phyloP scores from a whole-genome alignment of 2,329 filamentous ascomycete genomes.

The Botryosphaeria dothidea region DNA sequence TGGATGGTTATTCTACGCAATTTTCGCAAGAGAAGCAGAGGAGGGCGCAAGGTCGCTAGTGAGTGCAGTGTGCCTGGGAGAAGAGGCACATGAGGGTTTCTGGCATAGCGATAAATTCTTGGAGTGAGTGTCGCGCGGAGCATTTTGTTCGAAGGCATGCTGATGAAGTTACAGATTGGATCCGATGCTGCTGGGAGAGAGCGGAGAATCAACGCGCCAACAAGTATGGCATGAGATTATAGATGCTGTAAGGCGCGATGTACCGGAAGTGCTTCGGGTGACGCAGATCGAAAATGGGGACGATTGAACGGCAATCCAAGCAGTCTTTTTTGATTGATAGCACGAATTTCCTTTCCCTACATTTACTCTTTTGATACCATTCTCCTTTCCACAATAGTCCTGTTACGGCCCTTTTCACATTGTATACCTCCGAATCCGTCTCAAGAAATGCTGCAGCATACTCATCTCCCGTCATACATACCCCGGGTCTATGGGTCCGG shows the following conservation, averaged over 20 bases:
- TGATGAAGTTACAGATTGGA: neutral
- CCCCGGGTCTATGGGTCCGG: no score
- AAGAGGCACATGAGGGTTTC: conserved; percentile 36
- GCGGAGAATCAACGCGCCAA: conserved; percentile 32
- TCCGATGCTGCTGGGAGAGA: conserved; percentile 32
- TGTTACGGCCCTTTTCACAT: no score
- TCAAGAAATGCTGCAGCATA: no score
- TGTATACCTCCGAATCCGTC: no score
- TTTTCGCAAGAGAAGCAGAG: conserved; percentile 41
- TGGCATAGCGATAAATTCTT: conserved; percentile 37
- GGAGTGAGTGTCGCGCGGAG: conserved; percentile 22
- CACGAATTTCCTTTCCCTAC: no score
- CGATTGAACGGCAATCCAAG: neutral
- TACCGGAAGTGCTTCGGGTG: conserved; percentile 23
- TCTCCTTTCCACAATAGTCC: no score
- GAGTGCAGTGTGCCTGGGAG: conserved; percentile 36
- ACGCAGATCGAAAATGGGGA: neutral
- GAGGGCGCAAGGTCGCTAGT: conserved; percentile 44
- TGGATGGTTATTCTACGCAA: conserved; percentile 22
- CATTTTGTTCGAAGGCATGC: neutral
- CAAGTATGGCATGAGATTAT: conserved; percentile 38
- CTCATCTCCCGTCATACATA: no score
- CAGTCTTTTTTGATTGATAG: no score
- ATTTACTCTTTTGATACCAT: no score
- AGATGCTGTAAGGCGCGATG: conserved; percentile 32